These are phyloP conservation scores for Penicillium flavigenum DNA, from an alignment of 495 filamentous ascomycete genomes.

Conservation along the genomic window DNA sequence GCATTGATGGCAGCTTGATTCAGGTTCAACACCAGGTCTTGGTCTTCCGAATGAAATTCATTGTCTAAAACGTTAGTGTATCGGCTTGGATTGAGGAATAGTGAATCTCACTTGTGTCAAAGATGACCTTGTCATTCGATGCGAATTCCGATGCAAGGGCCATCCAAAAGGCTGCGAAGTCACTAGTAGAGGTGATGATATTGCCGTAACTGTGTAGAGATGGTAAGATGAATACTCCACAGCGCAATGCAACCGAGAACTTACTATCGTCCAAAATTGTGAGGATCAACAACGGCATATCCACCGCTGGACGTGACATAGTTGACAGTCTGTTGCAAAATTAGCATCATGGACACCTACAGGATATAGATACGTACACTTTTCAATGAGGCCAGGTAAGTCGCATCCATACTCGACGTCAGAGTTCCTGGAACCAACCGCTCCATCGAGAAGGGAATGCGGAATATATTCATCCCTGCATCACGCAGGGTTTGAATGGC, in stretches of 20 bases:
- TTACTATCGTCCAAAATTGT: constrained; percentile 60
- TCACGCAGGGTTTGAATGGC: constrained; percentile 54
- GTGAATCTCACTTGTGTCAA: constrained; percentile 36
- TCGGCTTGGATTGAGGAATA: neutral
- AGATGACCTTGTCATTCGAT: constrained; percentile 59
- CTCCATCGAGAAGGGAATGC: constrained; percentile 66
- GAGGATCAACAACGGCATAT: constrained; percentile 63
- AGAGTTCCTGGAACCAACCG: constrained; percentile 54
- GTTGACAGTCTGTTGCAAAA: constrained; percentile 47
- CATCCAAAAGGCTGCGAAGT: constrained; percentile 61
- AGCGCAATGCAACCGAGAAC: neutral
- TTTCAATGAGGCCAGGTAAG: constrained; percentile 39
- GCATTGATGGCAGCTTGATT: constrained; percentile 71
- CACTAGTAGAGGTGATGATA: constrained; percentile 59
- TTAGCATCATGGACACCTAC: neutral
- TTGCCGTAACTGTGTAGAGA: constrained; percentile 50
- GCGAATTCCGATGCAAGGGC: constrained; percentile 58
- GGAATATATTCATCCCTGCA: constrained; percentile 65
- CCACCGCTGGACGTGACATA: constrained; percentile 59
- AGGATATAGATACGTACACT: constrained; percentile 28
- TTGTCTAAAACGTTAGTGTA: constrained; percentile 50
- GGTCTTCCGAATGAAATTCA: constrained; percentile 67
- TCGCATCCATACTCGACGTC: constrained; percentile 33
- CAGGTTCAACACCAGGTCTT: constrained; percentile 60
- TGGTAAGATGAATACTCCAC: neutral